Evolutionary conservation across 768 basidiomycete species (phyloP).

Genomic region (Clavaria fumosa): DNA sequence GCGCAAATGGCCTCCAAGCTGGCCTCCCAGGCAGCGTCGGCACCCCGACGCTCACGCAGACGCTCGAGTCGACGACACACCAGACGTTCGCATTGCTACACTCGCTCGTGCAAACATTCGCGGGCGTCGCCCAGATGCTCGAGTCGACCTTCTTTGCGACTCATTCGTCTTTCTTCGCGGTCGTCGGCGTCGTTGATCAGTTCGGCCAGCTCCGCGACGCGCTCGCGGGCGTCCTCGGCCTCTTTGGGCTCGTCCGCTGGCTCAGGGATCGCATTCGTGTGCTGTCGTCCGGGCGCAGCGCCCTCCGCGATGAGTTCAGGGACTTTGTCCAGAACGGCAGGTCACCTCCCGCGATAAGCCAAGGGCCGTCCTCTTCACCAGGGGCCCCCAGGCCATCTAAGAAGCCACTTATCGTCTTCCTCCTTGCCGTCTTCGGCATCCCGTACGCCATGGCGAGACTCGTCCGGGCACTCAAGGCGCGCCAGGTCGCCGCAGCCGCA

Average conservation of each 20-base stretch:
- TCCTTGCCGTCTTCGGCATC: constrained; percentile 84
- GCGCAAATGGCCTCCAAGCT: constrained; percentile 25
- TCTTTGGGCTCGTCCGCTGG: constrained; percentile 86
- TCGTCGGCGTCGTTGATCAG: constrained; percentile 94
- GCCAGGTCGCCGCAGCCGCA: constrained; percentile 28
- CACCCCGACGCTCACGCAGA: constrained; percentile 52
- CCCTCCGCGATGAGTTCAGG: constrained; percentile 51
- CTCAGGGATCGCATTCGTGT: constrained; percentile 42
- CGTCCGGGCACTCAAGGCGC: constrained; percentile 58
- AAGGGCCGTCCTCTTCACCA: constrained; percentile 23
- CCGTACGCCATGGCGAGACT: constrained; percentile 90
- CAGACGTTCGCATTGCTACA: constrained; percentile 89
- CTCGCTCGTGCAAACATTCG: constrained; percentile 89
- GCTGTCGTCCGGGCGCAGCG: constrained; percentile 12
- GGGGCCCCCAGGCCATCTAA: constrained; percentile 51
- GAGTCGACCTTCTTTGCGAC: constrained; percentile 97
- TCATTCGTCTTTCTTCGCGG: constrained; percentile 88
- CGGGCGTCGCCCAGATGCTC: constrained; percentile 92
- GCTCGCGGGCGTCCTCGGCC: constrained; percentile 80
- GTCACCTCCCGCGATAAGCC: constrained; percentile 33
- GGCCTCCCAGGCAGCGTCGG: constrained; percentile 14
- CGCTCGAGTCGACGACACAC: constrained; percentile 78
- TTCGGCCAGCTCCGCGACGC: constrained; percentile 84
- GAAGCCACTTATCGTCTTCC: constrained; percentile 87
- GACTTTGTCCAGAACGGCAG: constrained; percentile 60